Evolutionary conservation across 805 yeast genomes (phyloP).

Genomic region (Kluyveromyces nonfermentans): DNA sequence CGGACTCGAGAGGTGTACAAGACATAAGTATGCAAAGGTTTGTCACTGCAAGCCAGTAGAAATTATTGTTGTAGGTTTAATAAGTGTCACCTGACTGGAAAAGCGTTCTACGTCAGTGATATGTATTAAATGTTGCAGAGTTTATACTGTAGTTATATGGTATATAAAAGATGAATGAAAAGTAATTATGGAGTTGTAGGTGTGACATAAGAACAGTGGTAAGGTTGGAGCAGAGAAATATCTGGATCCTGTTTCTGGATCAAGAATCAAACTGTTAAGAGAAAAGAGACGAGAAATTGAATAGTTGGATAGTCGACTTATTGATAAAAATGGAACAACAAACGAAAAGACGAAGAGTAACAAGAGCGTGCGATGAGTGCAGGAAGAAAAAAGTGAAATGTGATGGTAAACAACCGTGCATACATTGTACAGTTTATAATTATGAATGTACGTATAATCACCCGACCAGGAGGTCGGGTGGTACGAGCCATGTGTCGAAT

Average conservation of each 20-base stretch:
- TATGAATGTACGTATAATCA: constrained; percentile 80
- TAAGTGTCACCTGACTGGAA: neutral
- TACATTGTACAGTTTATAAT: constrained; percentile 80
- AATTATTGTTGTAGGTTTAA: neutral
- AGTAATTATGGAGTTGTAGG: neutral
- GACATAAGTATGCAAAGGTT: neutral
- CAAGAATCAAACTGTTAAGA: constrained; percentile 8
- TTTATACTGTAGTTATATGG: neutral
- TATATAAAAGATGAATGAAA: neutral
- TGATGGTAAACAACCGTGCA: constrained; percentile 77
- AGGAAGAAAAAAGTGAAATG: constrained; percentile 72
- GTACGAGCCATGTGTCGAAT: neutral
- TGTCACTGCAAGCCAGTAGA: neutral
- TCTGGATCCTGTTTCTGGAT: neutral
- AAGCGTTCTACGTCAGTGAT: neutral
- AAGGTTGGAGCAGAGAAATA: neutral
- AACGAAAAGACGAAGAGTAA: constrained; percentile 30
- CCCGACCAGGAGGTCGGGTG: constrained; percentile 37
- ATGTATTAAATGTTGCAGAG: neutral
- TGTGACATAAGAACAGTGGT: neutral
- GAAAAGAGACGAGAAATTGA: constrained; percentile 9
- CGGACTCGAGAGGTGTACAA: neutral
- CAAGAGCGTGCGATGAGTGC: constrained; percentile 41
- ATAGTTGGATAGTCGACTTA: neutral
- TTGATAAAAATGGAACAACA: constrained; percentile 9